A percentile compares a stretch with the other conserved stretches of the same genome.
Evolutionary conservation across 2,329 filamentous ascomycete species (phyloP).

Genomic region (Pyrenochaeta sp.): DNA sequence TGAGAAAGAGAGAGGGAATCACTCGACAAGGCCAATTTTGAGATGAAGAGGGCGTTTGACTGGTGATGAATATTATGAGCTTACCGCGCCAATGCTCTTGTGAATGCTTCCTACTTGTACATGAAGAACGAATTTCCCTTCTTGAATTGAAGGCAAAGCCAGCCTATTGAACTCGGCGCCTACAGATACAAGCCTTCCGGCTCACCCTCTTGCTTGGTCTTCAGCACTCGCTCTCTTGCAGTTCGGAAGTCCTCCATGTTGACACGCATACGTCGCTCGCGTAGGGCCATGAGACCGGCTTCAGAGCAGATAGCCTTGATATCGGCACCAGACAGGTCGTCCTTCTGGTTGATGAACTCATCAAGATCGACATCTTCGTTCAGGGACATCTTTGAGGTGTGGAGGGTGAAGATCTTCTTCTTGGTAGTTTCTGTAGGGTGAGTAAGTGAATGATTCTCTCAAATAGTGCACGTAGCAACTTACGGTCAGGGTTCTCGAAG

Average conservation of each 20-base stretch:
- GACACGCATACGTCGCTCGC: constrained; percentile 95
- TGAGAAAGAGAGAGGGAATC: too few species aligned
- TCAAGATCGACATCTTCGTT: constrained; percentile 97
- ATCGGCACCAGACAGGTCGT: constrained; percentile 94
- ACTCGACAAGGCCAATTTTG: too few species aligned
- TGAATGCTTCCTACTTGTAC: constrained; percentile 30
- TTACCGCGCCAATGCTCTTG: constrained; percentile 8
- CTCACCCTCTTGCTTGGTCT: constrained; percentile 98
- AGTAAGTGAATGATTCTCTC: constrained; percentile 40
- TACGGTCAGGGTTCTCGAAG: constrained; percentile 75
- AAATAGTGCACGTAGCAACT: constrained; percentile 35
- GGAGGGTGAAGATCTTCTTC: constrained; percentile 97
- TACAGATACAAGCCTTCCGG: constrained; percentile 99
- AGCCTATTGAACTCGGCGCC: too few species aligned
- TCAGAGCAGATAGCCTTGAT: constrained; percentile 99
- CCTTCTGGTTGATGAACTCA: constrained; percentile 98
- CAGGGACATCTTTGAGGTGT: constrained; percentile 98
- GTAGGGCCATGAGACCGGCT: constrained; percentile 89
- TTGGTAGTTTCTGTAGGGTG: constrained; percentile 83
- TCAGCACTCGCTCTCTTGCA: constrained; percentile 91
- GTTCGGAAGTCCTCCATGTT: constrained; percentile 98
- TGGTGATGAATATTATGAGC: constrained; percentile 9
- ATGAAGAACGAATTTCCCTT: too few species aligned
- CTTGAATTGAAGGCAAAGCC: too few species aligned
- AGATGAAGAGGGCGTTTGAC: background rate